Evolutionary conservation across 352 stramenopile species (phyloP).

Genomic region (Blastocystis sp.): DNA sequence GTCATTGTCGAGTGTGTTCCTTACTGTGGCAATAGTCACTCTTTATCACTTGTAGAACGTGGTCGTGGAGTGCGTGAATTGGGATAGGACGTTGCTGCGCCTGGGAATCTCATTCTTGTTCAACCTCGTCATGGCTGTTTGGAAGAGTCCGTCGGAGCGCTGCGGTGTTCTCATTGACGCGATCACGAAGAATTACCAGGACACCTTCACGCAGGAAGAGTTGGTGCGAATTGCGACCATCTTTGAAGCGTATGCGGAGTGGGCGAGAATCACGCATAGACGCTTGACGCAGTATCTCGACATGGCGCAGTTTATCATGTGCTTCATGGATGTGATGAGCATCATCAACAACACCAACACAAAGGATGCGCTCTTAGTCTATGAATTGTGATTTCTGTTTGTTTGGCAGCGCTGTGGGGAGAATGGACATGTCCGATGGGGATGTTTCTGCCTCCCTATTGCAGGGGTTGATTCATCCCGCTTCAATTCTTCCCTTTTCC

Average conservation of each 20-base stretch:
- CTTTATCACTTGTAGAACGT: too few species aligned
- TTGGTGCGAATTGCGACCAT: background rate
- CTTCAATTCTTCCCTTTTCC: too few species aligned
- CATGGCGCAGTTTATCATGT: constrained; percentile 8
- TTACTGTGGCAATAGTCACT: background rate
- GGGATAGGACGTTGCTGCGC: constrained; percentile 12
- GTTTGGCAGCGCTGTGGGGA: too few species aligned
- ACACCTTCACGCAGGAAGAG: background rate
- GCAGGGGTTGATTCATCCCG: too few species aligned
- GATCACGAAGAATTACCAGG: background rate
- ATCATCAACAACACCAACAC: constrained; percentile 45
- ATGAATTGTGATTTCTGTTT: constrained; percentile 40
- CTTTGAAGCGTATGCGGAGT: background rate
- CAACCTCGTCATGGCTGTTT: background rate
- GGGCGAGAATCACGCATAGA: background rate
- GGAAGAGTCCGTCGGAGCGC: background rate
- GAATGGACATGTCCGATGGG: too few species aligned
- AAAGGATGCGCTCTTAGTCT: constrained; percentile 6
- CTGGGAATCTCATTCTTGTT: background rate
- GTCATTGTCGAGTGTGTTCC: background rate
- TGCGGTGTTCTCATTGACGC: background rate
- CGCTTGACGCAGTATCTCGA: constrained; percentile 11
- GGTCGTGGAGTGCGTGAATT: constrained; percentile 1
- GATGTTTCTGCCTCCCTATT: too few species aligned
- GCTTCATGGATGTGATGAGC: constrained; percentile 35